Evolutionary conservation across 1,284 basidiomycete genomes (phyloP).

Genomic region (Rhodotorula glutinis): DNA sequence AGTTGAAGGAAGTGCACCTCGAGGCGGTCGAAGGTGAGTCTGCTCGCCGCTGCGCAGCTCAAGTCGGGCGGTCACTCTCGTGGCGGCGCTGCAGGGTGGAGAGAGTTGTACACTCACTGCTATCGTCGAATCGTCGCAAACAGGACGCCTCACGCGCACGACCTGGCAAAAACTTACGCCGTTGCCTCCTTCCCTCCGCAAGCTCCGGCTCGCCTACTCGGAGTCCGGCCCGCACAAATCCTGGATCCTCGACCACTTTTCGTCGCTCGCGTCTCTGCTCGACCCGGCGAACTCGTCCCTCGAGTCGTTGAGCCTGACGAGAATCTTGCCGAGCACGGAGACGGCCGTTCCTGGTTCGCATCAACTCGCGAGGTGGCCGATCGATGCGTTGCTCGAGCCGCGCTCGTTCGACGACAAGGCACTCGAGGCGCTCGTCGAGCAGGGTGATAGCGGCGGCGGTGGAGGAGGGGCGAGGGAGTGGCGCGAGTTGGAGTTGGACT

Average conservation of each 20-base stretch:
- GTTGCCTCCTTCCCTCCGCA: conserved; percentile 16
- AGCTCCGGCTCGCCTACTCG: conserved; percentile 21
- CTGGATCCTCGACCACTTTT: conserved; percentile 36
- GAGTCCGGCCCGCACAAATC: conserved; percentile 36
- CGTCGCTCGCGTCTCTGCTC: conserved; percentile 18
- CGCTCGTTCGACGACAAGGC: not conserved
- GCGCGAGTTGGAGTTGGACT: conserved; percentile 24
- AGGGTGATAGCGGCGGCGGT: not conserved
- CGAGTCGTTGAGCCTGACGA: conserved; percentile 13
- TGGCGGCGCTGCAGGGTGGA: no score
- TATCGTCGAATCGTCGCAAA: not conserved
- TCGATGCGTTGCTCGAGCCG: conserved; percentile 20
- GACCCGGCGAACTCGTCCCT: not conserved
- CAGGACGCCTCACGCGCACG: conserved; percentile 34
- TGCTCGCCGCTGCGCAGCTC: not conserved
- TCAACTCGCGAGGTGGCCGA: conserved; percentile 11
- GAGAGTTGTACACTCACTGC: no score
- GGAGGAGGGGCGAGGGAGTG: conserved; percentile 5
- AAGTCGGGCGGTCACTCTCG: no score
- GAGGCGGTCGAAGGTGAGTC: not conserved
- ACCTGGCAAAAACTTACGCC: conserved; percentile 27
- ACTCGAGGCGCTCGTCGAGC: conserved; percentile 15
- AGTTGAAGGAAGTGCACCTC: conserved; percentile 26
- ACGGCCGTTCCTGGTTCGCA: conserved; percentile 22
- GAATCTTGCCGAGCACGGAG: conserved; percentile 4